These are phyloP conservation scores for Cladosporium sp. DNA, from an alignment of 2,329 filamentous ascomycete species.

Conservation along the genomic window DNA sequence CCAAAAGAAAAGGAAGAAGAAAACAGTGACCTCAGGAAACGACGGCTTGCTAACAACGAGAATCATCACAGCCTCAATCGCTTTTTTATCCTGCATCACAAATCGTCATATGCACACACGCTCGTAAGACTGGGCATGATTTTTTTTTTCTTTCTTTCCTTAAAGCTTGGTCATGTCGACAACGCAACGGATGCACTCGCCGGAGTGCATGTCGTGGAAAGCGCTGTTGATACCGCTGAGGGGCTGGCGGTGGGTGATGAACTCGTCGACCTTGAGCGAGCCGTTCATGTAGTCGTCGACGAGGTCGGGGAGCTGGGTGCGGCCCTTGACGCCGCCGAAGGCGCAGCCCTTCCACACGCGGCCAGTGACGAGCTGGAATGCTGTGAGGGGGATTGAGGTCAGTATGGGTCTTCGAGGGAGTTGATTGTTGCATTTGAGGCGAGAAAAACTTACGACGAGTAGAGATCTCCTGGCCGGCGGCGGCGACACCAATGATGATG, in stretches of 20 bases:
- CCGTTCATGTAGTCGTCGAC: slow-evolving; percentile 87
- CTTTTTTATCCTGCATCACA: too few relatives aligned
- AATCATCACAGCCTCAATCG: too few relatives aligned
- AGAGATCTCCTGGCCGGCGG: slow-evolving; percentile 90
- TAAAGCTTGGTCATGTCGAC: slow-evolving; percentile 55
- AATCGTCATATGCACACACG: too few relatives aligned
- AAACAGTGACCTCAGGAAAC: too few relatives aligned
- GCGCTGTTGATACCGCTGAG: slow-evolving; percentile 82
- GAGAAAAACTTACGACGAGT: slow-evolving; percentile 72
- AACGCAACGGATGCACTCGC: slow-evolving; percentile 95
- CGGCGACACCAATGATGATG: slow-evolving; percentile 96
- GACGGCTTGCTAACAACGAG: too few relatives aligned
- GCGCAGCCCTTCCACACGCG: slow-evolving; percentile 98
- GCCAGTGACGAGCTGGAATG: slow-evolving; percentile 97
- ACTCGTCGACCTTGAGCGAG: slow-evolving; percentile 96
- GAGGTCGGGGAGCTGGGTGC: slow-evolving; percentile 81
- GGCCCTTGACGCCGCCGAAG: slow-evolving; percentile 97
- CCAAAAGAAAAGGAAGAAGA: too few relatives aligned
- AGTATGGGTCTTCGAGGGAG: slow-evolving; percentile 9
- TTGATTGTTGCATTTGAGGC: background rate
- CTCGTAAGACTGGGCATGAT: too few relatives aligned
- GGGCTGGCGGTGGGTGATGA: slow-evolving; percentile 92
- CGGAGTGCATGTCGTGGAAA: slow-evolving; percentile 90
- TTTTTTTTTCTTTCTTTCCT: background rate
- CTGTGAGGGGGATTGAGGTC: slow-evolving; percentile 48